Percentiles rank a stretch among this genome's conserved stretches.
These are phyloP conservation scores for Taxillus chinensis DNA, from an alignment of 164 flowering plant species.

Conservation along the genomic window DNA sequence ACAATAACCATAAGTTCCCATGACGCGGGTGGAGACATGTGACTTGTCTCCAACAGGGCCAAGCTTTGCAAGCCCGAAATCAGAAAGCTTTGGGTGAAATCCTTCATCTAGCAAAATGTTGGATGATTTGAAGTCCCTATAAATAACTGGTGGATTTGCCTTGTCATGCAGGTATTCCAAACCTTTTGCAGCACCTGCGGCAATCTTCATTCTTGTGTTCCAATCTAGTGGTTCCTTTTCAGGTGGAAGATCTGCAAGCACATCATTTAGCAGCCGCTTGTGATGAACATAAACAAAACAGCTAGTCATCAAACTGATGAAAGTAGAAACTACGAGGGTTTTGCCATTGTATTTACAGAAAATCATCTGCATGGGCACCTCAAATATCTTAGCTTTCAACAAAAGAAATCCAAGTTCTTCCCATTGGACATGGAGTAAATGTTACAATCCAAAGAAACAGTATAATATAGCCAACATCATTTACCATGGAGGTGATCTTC, in stretches of 20 bases:
- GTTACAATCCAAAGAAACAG: too few relatives aligned
- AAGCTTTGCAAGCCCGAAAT: conserved; percentile 60
- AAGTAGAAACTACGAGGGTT: not conserved
- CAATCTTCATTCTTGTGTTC: conserved; percentile 51
- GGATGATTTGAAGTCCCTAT: conserved; percentile 55
- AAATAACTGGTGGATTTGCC: conserved; percentile 63
- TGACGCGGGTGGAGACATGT: conserved; percentile 51
- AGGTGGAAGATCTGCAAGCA: conserved; percentile 40
- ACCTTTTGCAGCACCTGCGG: conserved; percentile 63
- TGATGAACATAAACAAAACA: not conserved
- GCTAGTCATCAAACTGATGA: not conserved
- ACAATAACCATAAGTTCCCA: conserved; percentile 55
- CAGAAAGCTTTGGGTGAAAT: conserved; percentile 52
- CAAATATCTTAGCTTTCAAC: too few relatives aligned
- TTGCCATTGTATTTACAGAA: too few relatives aligned
- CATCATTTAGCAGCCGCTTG: not conserved
- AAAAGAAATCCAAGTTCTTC: too few relatives aligned
- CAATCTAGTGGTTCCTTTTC: conserved; percentile 52
- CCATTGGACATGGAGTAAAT: too few relatives aligned
- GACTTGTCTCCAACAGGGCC: conserved; percentile 61
- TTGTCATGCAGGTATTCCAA: conserved; percentile 54
- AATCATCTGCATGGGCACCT: too few relatives aligned
- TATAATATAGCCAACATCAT: not conserved
- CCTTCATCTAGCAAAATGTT: conserved; percentile 50
- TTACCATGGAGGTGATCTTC: conserved; percentile 64